phyloP scores from a whole-genome alignment of 768 basidiomycete species.

The Boletellus emodensis region DNA sequence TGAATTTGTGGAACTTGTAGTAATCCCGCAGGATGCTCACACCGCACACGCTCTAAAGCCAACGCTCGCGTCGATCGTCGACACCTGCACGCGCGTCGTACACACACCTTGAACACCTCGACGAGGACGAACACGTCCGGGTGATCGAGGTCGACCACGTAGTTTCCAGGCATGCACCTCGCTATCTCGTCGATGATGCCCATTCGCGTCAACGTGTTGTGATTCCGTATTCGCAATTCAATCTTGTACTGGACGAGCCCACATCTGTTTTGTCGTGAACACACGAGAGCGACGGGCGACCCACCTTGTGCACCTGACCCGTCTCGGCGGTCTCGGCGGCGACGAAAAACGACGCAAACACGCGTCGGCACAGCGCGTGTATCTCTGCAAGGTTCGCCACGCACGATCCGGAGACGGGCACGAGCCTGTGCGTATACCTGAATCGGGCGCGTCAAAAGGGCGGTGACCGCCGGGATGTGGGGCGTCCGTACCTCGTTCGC shows the following conservation, averaged over 20 bases:
- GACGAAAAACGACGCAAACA: constrained; percentile 55
- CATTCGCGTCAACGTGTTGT: constrained; percentile 60
- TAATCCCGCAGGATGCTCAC: constrained; percentile 72
- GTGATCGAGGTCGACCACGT: constrained; percentile 62
- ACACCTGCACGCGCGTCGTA: too few species aligned
- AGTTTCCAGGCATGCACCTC: constrained; percentile 62
- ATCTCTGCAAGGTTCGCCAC: constrained; percentile 70
- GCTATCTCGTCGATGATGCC: constrained; percentile 65
- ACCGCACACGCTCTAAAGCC: constrained; percentile 66
- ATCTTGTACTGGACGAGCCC: constrained; percentile 64
- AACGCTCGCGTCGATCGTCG: neutral
- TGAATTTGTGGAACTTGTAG: constrained; percentile 70
- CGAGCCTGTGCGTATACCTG: constrained; percentile 68
- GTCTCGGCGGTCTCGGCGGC: constrained; percentile 32
- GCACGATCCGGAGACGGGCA: constrained; percentile 66
- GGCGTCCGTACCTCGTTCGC: constrained; percentile 51
- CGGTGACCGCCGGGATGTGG: neutral
- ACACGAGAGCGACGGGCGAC: neutral
- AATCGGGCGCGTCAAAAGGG: constrained; percentile 1
- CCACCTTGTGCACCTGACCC: constrained; percentile 44
- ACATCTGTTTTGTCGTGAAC: neutral
- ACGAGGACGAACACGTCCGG: constrained; percentile 74
- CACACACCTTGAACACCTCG: constrained; percentile 75
- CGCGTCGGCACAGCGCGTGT: constrained; percentile 50
- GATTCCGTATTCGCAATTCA: constrained; percentile 71